Conservation (phyloP, 2,329 filamentous ascomycete genomes). For the Albifimbria verrucaria region DNA sequence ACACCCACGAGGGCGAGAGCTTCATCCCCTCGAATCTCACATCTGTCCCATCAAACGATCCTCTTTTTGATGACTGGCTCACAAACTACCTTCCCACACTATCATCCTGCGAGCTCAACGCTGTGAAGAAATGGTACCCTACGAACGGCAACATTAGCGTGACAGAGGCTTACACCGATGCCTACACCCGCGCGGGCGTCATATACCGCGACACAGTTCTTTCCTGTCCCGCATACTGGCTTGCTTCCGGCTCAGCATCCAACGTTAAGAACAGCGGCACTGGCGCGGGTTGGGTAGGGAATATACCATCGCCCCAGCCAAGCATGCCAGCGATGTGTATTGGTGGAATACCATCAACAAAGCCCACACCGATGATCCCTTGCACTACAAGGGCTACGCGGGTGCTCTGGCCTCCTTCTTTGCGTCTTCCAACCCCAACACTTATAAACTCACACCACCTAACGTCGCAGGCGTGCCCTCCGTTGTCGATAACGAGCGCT, state of each 20-base stretch:
- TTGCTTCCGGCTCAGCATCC: background rate
- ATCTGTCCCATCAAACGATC: background rate
- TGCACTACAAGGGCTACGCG: background rate
- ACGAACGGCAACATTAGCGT: background rate
- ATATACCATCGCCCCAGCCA: background rate
- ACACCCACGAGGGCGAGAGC: conserved; percentile 1
- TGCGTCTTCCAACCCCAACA: background rate
- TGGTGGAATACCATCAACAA: background rate
- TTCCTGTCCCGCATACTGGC: background rate
- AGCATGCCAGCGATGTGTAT: background rate
- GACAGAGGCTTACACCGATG: background rate
- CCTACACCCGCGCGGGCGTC: background rate
- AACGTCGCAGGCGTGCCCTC: background rate
- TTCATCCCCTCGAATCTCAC: background rate
- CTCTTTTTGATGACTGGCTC: background rate
- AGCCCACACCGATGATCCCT: background rate
- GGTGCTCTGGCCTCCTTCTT: conserved; percentile 2
- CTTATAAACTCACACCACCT: background rate
- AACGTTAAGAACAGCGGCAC: background rate
- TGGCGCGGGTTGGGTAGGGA: background rate
- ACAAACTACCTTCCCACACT: background rate
- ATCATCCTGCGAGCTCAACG: background rate
- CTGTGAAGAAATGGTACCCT: background rate
- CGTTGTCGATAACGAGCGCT: background rate
- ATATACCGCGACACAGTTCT: background rate